These are phyloP conservation scores for Aureobasidium sp. DNA, from an alignment of 2,329 filamentous ascomycete genomes.

Conservation along the genomic window DNA sequence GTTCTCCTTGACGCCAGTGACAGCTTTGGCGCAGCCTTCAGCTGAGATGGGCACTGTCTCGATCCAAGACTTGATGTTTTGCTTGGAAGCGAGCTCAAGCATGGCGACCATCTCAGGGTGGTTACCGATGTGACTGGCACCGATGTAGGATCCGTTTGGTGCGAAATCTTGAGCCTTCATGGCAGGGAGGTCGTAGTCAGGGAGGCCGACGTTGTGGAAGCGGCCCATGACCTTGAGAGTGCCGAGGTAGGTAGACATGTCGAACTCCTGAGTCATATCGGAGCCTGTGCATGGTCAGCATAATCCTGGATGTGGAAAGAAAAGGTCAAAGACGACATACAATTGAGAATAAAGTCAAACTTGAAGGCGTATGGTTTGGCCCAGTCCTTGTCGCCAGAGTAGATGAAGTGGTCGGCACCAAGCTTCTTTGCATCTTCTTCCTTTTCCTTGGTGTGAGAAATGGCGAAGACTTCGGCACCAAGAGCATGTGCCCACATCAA, in stretches of 20 bases:
- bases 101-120: constrained; percentile 37
- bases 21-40: constrained; percentile 58
- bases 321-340: background rate
- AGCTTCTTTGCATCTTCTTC: constrained; percentile 52
- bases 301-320: too few relatives aligned
- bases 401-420: constrained; percentile 51
- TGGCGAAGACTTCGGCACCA: constrained; percentile 57
- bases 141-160: constrained; percentile 54
- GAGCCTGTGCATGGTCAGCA: constrained; percentile 35
- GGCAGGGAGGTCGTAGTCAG: constrained; percentile 61
- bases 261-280: constrained; percentile 57
- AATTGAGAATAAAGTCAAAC: constrained; percentile 58
- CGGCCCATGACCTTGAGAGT: constrained; percentile 69
- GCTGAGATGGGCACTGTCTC: constrained; percentile 62
- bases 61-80: constrained; percentile 42
- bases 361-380: constrained; percentile 43
- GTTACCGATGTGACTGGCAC: constrained; percentile 39
- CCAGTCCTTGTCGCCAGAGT: constrained; percentile 53
- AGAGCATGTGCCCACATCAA: constrained; percentile 63
- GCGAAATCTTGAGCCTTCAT: constrained; percentile 66
- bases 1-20: constrained; percentile 59
- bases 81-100: constrained; percentile 36
- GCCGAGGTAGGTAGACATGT: constrained; percentile 61
- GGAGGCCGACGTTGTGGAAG: constrained; percentile 69
- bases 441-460: constrained; percentile 54